Conservation (phyloP, 2,329 filamentous ascomycete genomes). For the Aspergillus awamori region DNA sequence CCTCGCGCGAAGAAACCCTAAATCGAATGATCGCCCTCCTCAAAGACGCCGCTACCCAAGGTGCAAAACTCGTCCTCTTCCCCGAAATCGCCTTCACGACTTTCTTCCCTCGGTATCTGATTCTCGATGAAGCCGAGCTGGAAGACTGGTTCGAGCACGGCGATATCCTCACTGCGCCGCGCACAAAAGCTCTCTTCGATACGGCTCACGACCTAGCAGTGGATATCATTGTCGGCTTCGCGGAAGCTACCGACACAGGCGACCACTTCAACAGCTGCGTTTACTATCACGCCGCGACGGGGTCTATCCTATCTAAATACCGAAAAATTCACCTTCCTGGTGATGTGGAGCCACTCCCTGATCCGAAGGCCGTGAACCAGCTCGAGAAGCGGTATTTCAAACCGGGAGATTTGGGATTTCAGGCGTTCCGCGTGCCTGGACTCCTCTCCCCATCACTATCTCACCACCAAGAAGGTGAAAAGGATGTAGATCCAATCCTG, state of each 20-base stretch:
- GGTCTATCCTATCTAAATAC: slow-evolving; percentile 54
- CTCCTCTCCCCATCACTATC: slow-evolving; percentile 37
- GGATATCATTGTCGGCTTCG: slow-evolving; percentile 58
- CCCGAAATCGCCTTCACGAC: background rate
- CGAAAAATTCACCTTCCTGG: slow-evolving; percentile 60
- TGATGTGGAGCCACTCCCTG: slow-evolving; percentile 54
- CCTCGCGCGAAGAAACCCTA: background rate
- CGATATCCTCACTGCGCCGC: slow-evolving; percentile 44
- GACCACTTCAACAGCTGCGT: slow-evolving; percentile 55
- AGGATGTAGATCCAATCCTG: slow-evolving; percentile 52
- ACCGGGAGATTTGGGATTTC: slow-evolving; percentile 57
- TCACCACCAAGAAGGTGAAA: slow-evolving; percentile 27
- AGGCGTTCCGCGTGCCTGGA: slow-evolving; percentile 55
- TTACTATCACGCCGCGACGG: slow-evolving; percentile 53
- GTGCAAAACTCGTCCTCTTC: background rate
- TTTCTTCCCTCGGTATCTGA: background rate
- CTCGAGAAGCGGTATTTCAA: slow-evolving; percentile 60
- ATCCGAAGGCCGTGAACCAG: slow-evolving; percentile 55
- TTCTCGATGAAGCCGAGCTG: slow-evolving; percentile 46
- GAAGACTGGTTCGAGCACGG: slow-evolving; percentile 57
- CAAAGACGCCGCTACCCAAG: background rate
- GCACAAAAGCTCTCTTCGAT: slow-evolving; percentile 54
- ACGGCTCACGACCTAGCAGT: slow-evolving; percentile 51
- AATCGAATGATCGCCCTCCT: background rate
- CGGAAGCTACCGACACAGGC: slow-evolving; percentile 51